Conservation (phyloP, 768 basidiomycete genomes). For the Leccinum boreale region DNA sequence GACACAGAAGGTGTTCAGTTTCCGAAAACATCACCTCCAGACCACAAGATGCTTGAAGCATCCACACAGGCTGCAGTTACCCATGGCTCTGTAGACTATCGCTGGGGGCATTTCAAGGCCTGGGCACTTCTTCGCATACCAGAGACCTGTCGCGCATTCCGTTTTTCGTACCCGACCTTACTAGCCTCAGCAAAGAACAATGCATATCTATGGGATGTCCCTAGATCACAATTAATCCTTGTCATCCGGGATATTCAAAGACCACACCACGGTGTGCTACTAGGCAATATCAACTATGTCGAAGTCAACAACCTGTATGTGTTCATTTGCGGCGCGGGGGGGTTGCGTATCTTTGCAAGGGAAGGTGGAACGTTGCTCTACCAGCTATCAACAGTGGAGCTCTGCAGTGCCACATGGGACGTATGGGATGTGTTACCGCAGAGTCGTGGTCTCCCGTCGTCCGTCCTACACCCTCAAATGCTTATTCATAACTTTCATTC, state of each 20-base stretch:
- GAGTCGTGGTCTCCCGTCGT: conserved; percentile 1
- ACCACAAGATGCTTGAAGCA: conserved; percentile 24
- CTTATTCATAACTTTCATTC: conserved; percentile 12
- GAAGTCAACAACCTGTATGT: conserved; percentile 58
- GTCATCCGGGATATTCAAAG: conserved; percentile 23
- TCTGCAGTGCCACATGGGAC: conserved; percentile 35
- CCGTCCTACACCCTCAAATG: conserved; percentile 21
- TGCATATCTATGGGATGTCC: conserved; percentile 64
- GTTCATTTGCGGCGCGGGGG: conserved; percentile 51
- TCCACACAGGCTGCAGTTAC: conserved; percentile 20
- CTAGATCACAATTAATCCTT: conserved; percentile 47
- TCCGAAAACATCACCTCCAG: conserved; percentile 32
- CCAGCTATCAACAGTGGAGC: conserved; percentile 37
- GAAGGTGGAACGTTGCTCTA: conserved; percentile 42
- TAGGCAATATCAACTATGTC: conserved; percentile 56
- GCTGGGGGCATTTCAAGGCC: conserved; percentile 55
- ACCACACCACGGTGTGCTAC: conserved; percentile 5
- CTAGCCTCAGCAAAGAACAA: conserved; percentile 42
- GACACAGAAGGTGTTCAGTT: conserved; percentile 28
- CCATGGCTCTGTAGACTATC: conserved; percentile 7
- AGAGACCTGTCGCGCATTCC: conserved; percentile 47
- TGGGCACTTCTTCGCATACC: conserved; percentile 57
- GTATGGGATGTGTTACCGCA: conserved; percentile 20
- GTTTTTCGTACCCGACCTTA: conserved; percentile 66
- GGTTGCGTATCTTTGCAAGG: conserved; percentile 55